Percentiles rank a stretch among this genome's conserved stretches.
phyloP scores from a whole-genome alignment of 2,329 filamentous ascomycete species.

The Sodiomyces alkalinus region DNA sequence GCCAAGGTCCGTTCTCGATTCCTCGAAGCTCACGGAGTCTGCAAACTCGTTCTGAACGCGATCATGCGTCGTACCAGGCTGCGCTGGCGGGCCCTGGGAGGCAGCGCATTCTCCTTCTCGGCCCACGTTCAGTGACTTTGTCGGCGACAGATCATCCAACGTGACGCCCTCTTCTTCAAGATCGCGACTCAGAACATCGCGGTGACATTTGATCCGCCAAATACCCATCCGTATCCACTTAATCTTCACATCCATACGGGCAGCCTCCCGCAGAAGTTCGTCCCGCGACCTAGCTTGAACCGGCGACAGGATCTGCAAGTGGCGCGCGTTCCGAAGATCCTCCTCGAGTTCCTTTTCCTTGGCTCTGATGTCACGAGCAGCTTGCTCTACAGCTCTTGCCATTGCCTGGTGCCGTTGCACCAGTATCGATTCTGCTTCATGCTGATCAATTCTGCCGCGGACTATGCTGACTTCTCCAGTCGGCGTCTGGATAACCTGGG shows the following conservation, averaged over 20 bases:
- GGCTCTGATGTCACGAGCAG: conserved; percentile 60
- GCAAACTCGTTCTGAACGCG: too few relatives aligned
- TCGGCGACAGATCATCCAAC: conserved; percentile 14
- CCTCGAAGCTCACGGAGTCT: conserved; percentile 5
- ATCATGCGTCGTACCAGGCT: background rate
- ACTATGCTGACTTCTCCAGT: conserved; percentile 61
- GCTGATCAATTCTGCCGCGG: conserved; percentile 58
- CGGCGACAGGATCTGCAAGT: conserved; percentile 76
- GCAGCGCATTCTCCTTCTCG: too few relatives aligned
- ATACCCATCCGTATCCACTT: conserved; percentile 94
- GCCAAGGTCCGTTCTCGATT: conserved; percentile 20
- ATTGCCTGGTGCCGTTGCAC: conserved; percentile 71
- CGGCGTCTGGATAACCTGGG: conserved; percentile 49
- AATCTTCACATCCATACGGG: conserved; percentile 69
- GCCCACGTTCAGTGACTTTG: conserved; percentile 8
- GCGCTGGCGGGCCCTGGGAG: too few relatives aligned
- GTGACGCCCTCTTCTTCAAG: conserved; percentile 55
- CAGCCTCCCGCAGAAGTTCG: conserved; percentile 70
- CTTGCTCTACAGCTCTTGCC: conserved; percentile 66
- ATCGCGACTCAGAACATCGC: conserved; percentile 74
- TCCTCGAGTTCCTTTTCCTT: conserved; percentile 67
- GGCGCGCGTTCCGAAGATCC: conserved; percentile 75
- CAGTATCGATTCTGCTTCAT: conserved; percentile 77
- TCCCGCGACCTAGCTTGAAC: conserved; percentile 86
- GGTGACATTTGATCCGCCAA: conserved; percentile 81